Evolutionary conservation across 2,329 filamentous ascomycete genomes (phyloP).

Genomic region (Monosporascus sp.): DNA sequence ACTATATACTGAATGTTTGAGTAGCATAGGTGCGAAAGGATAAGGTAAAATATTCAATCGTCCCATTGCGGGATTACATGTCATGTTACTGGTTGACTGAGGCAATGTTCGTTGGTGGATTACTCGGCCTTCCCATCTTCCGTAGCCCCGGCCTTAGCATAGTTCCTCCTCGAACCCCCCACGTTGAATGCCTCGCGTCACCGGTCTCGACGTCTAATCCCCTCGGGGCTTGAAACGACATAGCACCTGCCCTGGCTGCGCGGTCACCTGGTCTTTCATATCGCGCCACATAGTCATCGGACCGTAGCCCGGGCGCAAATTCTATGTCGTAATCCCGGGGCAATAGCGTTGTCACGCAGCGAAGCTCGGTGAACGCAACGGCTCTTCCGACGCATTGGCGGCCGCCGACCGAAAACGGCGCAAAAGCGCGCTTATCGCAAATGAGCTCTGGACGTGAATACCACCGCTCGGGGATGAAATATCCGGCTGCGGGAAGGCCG

Average conservation of each 20-base stretch:
- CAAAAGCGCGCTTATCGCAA: conserved; percentile 12
- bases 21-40: no score
- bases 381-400: conserved; percentile 14
- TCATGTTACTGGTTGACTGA: no score
- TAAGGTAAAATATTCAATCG: no score
- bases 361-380: conserved; percentile 10
- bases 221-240: background rate
- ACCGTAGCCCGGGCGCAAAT: conserved; percentile 9
- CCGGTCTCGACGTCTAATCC: no score
- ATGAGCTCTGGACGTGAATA: conserved; percentile 16
- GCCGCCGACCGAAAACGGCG: conserved; percentile 13
- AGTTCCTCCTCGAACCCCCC: no score
- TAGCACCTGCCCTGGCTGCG: background rate
- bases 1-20: no score
- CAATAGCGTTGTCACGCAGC: conserved; percentile 8
- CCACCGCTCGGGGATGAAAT: conserved; percentile 18
- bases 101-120: no score
- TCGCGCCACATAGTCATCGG: background rate
- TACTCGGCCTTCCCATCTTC: no score
- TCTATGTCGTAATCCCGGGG: conserved; percentile 9
- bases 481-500: conserved; percentile 10
- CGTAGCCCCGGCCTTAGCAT: no score
- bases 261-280: conserved; percentile 1
- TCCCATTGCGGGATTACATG: no score
- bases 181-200: no score